phyloP scores from a whole-genome alignment of 192 early-diverging fungal genomes.

The Rhizophagus sp. region DNA sequence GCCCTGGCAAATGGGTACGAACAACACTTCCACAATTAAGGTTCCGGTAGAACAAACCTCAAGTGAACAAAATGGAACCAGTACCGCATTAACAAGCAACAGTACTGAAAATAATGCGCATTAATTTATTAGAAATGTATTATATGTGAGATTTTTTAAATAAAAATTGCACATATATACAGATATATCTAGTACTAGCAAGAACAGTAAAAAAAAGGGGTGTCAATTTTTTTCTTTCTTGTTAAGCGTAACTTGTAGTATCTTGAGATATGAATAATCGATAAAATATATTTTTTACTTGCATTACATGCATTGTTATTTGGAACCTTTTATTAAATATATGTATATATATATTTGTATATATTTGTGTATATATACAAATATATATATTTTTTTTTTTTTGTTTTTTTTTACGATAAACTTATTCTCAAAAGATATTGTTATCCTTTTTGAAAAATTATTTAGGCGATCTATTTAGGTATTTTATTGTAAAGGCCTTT shows the following conservation, averaged over 20 bases:
- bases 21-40: background rate
- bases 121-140: background rate
- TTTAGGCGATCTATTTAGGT: slow-evolving; percentile 4
- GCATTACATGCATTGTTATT: too few relatives aligned
- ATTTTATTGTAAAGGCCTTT: slow-evolving; percentile 6
- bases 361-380: background rate
- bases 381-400: background rate
- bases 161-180: background rate
- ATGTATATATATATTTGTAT: background rate
- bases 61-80: background rate
- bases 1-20: slow-evolving; percentile 23
- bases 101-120: background rate
- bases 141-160: background rate
- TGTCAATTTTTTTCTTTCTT: too few relatives aligned
- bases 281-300: too few relatives aligned
- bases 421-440: background rate
- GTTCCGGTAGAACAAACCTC: background rate
- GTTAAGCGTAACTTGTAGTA: too few relatives aligned
- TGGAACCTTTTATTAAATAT: too few relatives aligned
- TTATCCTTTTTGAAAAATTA: background rate
- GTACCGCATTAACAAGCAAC: background rate
- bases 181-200: background rate
- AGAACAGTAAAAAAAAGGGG: background rate
- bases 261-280: too few relatives aligned
- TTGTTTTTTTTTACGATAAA: background rate